These are phyloP conservation scores for Mycena amicta DNA, from an alignment of 768 basidiomycete species.

Conservation along the genomic window DNA sequence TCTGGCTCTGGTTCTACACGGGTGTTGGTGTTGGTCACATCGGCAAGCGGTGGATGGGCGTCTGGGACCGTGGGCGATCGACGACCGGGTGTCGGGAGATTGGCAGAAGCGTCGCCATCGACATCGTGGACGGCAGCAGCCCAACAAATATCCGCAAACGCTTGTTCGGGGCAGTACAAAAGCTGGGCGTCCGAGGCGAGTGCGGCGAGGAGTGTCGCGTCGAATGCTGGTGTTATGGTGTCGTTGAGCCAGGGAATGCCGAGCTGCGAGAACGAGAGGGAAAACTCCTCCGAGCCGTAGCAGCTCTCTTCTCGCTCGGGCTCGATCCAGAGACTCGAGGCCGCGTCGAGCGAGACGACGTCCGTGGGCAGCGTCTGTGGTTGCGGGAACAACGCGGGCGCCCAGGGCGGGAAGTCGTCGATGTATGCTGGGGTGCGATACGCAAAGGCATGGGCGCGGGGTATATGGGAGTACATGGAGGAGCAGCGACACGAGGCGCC, in stretches of 20 bases:
- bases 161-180: conserved; percentile 8
- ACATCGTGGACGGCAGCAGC: conserved; percentile 11
- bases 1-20: not conserved
- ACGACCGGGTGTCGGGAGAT: too few species aligned
- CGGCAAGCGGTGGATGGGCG: conserved; percentile 2
- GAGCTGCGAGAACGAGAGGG: not conserved
- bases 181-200: conserved; percentile 18
- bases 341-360: not conserved
- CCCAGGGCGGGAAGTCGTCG: conserved; percentile 2
- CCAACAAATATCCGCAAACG: conserved; percentile 21
- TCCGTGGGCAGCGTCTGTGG: not conserved
- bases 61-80: not conserved
- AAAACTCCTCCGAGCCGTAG: not conserved
- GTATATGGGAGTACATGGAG: not conserved
- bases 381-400: not conserved
- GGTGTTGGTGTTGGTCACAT: conserved; percentile 13
- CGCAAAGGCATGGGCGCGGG: not conserved
- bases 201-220: conserved; percentile 3
- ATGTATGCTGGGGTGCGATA: not conserved
- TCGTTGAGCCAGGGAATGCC: conserved; percentile 12
- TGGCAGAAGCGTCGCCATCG: not conserved
- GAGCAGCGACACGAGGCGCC: not conserved
- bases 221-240: conserved; percentile 1
- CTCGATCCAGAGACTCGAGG: conserved; percentile 1
- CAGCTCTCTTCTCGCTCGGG: not conserved